These are phyloP conservation scores for Helianthus annuus DNA, from an alignment of 129 eudicot species.

Conservation along the genomic window HanXRQr2.0-SUNRISE NC_035434.2:42345409-42345908, in stretches of 20 bases:
- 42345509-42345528: constrained; percentile 73
- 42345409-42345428: not conserved
- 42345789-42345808: too few relatives aligned
- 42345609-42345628: constrained; percentile 79
- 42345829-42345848: too few relatives aligned
- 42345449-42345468: constrained; percentile 74
- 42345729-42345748: too few relatives aligned
- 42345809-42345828: too few relatives aligned
- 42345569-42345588: constrained; percentile 39
- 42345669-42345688: constrained; percentile 85
- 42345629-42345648: constrained; percentile 68
- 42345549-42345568: constrained; percentile 42
- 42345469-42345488: constrained; percentile 93
- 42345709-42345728: constrained; percentile 31
- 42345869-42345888: too few relatives aligned
- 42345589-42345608: constrained; percentile 54
- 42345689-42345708: constrained; percentile 86
- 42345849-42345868: too few relatives aligned
- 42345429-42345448: constrained; percentile 35
- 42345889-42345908: too few relatives aligned
- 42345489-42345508: constrained; percentile 67
- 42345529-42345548: constrained; percentile 65
- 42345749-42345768: too few relatives aligned
- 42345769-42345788: too few relatives aligned
- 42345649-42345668: constrained; percentile 57